Evolutionary conservation across 345 rosid species (phyloP).

Genomic region (Physaria fendleri): DNA sequence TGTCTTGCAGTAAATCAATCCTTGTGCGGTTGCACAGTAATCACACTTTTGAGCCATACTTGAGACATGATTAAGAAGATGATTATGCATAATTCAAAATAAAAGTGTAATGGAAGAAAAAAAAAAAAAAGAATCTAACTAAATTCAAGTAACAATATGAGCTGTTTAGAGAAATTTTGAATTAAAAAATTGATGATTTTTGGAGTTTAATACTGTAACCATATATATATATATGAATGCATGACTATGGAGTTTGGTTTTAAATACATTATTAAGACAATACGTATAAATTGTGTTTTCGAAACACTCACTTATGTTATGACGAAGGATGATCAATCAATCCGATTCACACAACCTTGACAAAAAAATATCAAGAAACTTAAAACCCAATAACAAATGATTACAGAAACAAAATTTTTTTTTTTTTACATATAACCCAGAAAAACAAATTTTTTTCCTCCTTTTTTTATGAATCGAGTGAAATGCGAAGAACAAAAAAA

Average conservation of each 20-base stretch:
- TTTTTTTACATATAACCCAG: no score
- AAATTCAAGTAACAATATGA: no score
- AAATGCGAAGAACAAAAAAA: slow-evolving; percentile 13
- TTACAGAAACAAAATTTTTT: background rate
- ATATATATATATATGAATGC: background rate
- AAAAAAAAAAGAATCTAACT: no score
- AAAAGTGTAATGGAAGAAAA: no score
- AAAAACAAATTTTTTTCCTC: background rate
- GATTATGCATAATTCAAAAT: background rate
- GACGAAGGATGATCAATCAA: slow-evolving; percentile 14
- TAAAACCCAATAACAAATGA: slow-evolving; percentile 1
- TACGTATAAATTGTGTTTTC: background rate
- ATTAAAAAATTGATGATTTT: background rate
- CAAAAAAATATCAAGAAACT: slow-evolving; percentile 20
- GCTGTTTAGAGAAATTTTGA: background rate
- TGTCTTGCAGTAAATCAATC: slow-evolving; percentile 61
- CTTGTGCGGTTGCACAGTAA: slow-evolving; percentile 41
- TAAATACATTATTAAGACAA: background rate
- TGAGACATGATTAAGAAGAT: slow-evolving; percentile 2
- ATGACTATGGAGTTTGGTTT: background rate
- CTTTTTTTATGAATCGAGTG: slow-evolving; percentile 11
- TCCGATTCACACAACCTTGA: slow-evolving; percentile 18
- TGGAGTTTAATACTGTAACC: background rate
- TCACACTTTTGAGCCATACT: slow-evolving; percentile 50
- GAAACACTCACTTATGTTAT: slow-evolving; percentile 14